Evolutionary conservation across 495 filamentous ascomycete genomes (phyloP), one percentile per base, ranked within the genome.

Genomic region (Penicillium cosmopolitanum): DNA sequence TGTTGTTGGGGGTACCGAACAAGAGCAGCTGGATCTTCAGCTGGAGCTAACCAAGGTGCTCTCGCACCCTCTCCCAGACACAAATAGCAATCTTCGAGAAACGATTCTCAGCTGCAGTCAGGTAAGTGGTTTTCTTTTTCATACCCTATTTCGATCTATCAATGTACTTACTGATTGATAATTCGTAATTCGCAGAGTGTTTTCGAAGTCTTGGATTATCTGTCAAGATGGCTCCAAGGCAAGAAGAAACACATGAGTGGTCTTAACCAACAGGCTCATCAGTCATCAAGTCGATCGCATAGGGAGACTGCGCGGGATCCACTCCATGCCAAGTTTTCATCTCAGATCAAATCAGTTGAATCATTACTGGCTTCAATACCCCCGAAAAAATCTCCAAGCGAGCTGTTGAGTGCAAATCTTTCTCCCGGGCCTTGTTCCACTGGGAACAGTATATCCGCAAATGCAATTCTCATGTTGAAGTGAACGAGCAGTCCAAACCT

Each of bases 391-490:
- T 97, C 42, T 92, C 94, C 5, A 82, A 82, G 43, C 85, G 93
- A 64, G 93, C 95, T 11, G 82, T 96, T 16, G 91, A 97, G 65
- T 97, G 95, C 73, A 90, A 89, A 55, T 96, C 95, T 21, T 98
- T 90, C 70, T 88, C 96, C 13, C 83, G 96, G 47, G 96, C 96
- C 13, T 77, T 98, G 21, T 96, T 96, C 68, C 89, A 96, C 65
- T 92, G 94, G 83, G 95, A 99, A 70, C 91, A 94, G 66, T 89
- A 94, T 63, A 91, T 96, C 53, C 85, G 88, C 18, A 84, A 88
- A 57, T 73, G 79, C 52, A 81, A 77, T 53, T 66, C 69, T 25
- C 71, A 70, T 42, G 59, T 72, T 38, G 73, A 75, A 4, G 56
- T 60, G 31, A 67, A 74, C 12, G 69, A 76, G 15, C 64, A 68